These are phyloP conservation scores for Conoideocrella luteorostrata DNA, from an alignment of 2,329 filamentous ascomycete species.

Conservation along the genomic window DNA sequence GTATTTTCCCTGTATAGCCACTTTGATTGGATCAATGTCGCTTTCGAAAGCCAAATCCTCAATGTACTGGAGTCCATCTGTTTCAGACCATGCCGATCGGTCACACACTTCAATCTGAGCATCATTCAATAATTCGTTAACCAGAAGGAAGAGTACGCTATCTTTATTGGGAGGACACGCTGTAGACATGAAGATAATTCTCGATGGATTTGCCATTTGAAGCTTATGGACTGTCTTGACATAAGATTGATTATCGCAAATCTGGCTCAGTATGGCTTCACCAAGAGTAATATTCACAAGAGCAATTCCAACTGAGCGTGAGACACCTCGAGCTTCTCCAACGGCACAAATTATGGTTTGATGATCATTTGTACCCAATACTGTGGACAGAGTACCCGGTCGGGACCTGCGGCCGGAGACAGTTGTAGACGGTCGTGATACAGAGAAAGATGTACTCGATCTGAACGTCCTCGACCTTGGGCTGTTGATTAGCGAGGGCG, in stretches of 20 bases:
- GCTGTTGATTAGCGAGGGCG: conserved; percentile 12
- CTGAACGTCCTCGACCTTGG: conserved; percentile 11
- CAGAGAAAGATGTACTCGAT: not conserved
- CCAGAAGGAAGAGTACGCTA: conserved; percentile 67
- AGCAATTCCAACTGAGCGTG: conserved; percentile 76
- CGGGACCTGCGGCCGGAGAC: conserved; percentile 40
- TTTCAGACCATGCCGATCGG: conserved; percentile 78
- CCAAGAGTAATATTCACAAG: conserved; percentile 83
- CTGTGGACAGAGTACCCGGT: conserved; percentile 26
- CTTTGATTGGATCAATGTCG: conserved; percentile 74
- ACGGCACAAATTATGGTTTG: conserved; percentile 84
- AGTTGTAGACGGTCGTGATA: conserved; percentile 26
- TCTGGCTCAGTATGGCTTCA: conserved; percentile 80
- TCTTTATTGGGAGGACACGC: conserved; percentile 57
- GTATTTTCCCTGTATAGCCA: conserved; percentile 75
- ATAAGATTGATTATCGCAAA: conserved; percentile 90
- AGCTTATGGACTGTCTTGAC: conserved; percentile 84
- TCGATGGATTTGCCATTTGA: conserved; percentile 69
- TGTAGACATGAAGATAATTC: conserved; percentile 71
- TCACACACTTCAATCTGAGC: conserved; percentile 47
- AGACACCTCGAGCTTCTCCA: conserved; percentile 79
- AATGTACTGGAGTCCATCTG: conserved; percentile 68
- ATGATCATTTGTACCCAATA: conserved; percentile 40
- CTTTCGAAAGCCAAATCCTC: conserved; percentile 71
- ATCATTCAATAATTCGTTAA: conserved; percentile 51